These are phyloP conservation scores for Maudiozyma humilis DNA, from an alignment of 1,139 yeast species.

Conservation along the genomic window DNA sequence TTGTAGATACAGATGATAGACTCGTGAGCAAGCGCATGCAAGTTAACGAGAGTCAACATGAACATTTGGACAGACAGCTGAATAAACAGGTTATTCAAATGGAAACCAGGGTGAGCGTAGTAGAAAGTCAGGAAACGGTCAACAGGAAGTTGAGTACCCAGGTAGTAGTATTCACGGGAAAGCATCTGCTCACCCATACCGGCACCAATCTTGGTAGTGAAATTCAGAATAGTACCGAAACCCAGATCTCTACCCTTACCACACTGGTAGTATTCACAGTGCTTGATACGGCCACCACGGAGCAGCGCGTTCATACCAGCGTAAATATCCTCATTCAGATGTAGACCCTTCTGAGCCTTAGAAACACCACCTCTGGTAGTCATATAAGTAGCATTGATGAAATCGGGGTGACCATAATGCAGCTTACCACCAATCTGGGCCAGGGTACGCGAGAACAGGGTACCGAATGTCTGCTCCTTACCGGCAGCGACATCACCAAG, in stretches of 20 bases:
- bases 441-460: conserved; percentile 94
- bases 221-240: conserved; percentile 94
- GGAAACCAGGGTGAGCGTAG: conserved; percentile 99
- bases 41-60: conserved; percentile 83
- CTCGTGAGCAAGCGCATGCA: conserved; percentile 87
- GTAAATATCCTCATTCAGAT: conserved; percentile 96
- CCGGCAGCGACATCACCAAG: conserved; percentile 99
- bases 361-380: conserved; percentile 99
- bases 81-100: conserved; percentile 90
- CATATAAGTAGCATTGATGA: conserved; percentile 88
- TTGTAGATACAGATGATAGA: conserved; percentile 78
- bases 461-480: conserved; percentile 99
- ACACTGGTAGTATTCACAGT: conserved; percentile 98
- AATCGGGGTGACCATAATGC: conserved; percentile 99
- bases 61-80: conserved; percentile 89
- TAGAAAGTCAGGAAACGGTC: conserved; percentile 96
- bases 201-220: conserved; percentile 98
- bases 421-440: conserved; percentile 98
- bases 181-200: conserved; percentile 99
- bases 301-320: conserved; percentile 98
- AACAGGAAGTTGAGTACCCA: conserved; percentile 93
- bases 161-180: conserved; percentile 93
- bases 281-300: conserved; percentile 99
- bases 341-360: conserved; percentile 96
- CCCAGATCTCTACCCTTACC: conserved; percentile 99